Conservation (phyloP, 1,139 yeast species). For the Petasospora rhodanensis region DNA sequence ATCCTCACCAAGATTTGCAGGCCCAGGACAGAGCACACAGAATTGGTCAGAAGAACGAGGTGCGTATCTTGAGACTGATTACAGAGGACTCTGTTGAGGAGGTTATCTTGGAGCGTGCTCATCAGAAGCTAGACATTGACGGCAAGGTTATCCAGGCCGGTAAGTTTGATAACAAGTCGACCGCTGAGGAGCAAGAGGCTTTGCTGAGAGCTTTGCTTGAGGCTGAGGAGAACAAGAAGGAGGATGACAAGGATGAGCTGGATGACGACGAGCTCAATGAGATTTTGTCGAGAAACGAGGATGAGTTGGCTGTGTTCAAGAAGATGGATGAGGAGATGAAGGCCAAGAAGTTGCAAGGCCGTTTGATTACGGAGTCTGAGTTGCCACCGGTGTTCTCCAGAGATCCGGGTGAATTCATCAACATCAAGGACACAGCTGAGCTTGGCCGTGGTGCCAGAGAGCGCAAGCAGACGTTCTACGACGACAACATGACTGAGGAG, state of each 20-base stretch:
- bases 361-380: constrained; percentile 58
- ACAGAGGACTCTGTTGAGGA: constrained; percentile 84
- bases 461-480: constrained; percentile 53
- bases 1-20: constrained; percentile 88
- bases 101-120: constrained; percentile 76
- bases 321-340: constrained; percentile 54
- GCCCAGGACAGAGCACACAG: constrained; percentile 91
- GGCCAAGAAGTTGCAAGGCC: constrained; percentile 42
- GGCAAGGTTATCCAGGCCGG: constrained; percentile 90
- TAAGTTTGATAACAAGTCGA: constrained; percentile 77
- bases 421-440: constrained; percentile 40
- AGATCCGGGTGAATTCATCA: constrained; percentile 52
- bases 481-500: constrained; percentile 70
- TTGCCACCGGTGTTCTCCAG: constrained; percentile 65
- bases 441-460: constrained; percentile 62
- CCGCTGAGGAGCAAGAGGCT: constrained; percentile 81
- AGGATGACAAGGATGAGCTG: constrained; percentile 48
- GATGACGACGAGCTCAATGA: constrained; percentile 73
- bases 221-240: constrained; percentile 60
- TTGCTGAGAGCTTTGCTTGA: constrained; percentile 64
- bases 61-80: constrained; percentile 71
- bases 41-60: constrained; percentile 86
- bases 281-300: constrained; percentile 62
- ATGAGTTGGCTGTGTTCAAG: constrained; percentile 51
- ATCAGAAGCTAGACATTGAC: constrained; percentile 77